Base-by-base conservation (phyloP, 2,329 filamentous ascomycete species). In the Hypoxylon sp. region DNA sequence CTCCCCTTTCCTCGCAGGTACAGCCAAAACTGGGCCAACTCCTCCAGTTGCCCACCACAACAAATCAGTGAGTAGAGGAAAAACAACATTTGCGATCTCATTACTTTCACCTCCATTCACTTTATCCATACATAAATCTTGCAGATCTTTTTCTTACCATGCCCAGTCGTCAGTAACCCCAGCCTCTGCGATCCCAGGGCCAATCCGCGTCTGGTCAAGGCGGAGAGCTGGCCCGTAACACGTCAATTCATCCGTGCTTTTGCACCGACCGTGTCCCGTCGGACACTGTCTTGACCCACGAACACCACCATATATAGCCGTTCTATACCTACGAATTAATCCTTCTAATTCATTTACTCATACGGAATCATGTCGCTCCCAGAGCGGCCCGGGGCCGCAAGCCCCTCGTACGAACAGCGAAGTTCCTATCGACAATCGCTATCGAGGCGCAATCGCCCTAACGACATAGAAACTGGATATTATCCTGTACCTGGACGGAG, bases 391-490 rank as follows among this genome's bases (percentile, higher is more conserved):
- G 89, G 89, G 77, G 86, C 86, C 73, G 57, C 71, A 51, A 86
- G 84, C 73, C 86, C 89, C 69, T 85, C 85, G 61, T 87, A 86
- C 75, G 88, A 91, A 73, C 86, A 89, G 68, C 85, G 87, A 75
- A 86, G 84, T 76, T 83, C 88, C 64, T 93, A 92, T 80, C 87
- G 91, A 74, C 89, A 90, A 71, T 91, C 91, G 48, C 86, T 89
- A 27, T 88, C 90, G 60, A 89, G 92, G 75, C 89, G 91, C 73
- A 84, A 83, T 58, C 87, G 87, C 65, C 88, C 89, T 53, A 86
- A 86, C 64, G 93, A 97, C 77, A 83, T 92, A 75, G 94, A 97
- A 79, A 84, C 90, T 40, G 81, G 81, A 54, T 87, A 86, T 72
- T 81, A 80, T 64, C 80, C 83, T 61, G 81, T 83, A 65, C 75